Evolutionary conservation across 441 rosid species (phyloP), one percentile per base, ranked within the genome.

Genomic region (Euphorbia corollata): DNA sequence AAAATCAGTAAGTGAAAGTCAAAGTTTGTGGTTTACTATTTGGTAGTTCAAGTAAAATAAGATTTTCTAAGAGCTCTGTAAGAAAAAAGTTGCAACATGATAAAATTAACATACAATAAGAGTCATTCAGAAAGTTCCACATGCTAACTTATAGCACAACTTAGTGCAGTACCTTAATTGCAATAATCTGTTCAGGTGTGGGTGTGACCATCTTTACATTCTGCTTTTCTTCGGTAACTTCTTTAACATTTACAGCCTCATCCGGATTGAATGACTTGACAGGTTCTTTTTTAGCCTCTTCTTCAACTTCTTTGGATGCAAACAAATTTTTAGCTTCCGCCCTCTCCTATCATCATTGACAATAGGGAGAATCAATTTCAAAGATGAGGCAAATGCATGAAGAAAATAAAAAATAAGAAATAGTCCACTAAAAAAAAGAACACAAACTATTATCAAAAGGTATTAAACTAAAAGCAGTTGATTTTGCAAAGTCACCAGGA

Each of bases 241-340:
- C 95, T 57, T 75, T 9, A 61, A 74, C 83, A 68, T 76, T 89
- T 47, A 61, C 82, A 70, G 77, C 80, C 81, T 85, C 98, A 68
- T 72, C 86, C 18, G 83, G 87, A 43, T 83, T 79, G 69, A 81
- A 59, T 34, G 83, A 76, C 80, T 82, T 87, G 16, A 55, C 71
- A 22, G 87, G 71, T 71, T 79, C 90, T 81, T 81, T 88, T 78
- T 79, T 90, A 65, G 74, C 85, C 64, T 94, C 92, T 73, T 90
- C 97, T 80, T 89, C 98, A 66, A 74, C 90, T 81, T 90, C 99
- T 80, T 88, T 85, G 32, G 98, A 84, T 64, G 96, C 78, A 87
- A 90, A 91, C 71, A 94, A 78, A 64, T 74, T 81, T 72, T 80
- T 83, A 50, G 97, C 97, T 82, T 91, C 98, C 65, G 85, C 71